phyloP scores from a whole-genome alignment of 2,329 filamentous ascomycete species.

The Pseudomassariella vexata region DNA sequence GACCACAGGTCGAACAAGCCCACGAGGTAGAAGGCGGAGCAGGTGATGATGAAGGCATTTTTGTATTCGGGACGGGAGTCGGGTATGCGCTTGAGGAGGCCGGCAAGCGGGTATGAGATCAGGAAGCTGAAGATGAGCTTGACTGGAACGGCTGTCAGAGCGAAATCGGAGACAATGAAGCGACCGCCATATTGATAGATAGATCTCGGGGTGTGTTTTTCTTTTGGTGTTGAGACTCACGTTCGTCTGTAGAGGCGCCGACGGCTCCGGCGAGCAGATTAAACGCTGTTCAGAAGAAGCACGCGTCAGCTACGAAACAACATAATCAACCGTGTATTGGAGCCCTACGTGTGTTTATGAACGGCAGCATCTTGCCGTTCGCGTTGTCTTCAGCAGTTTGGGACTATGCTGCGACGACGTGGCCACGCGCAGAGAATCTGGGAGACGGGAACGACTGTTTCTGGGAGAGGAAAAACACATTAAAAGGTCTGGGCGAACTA shows the following conservation, averaged over 20 bases:
- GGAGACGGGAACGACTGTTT: no score
- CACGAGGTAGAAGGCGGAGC: slow-evolving; percentile 84
- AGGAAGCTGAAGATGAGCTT: slow-evolving; percentile 91
- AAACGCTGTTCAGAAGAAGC: slow-evolving; percentile 21
- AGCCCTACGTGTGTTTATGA: slow-evolving; percentile 8
- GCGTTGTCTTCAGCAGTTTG: no score
- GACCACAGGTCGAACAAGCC: slow-evolving; percentile 90
- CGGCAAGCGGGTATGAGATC: slow-evolving; percentile 87
- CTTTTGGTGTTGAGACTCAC: slow-evolving; percentile 17
- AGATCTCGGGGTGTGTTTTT: no score
- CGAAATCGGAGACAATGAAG: no score
- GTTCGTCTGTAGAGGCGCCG: slow-evolving; percentile 32
- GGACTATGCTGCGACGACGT: no score
- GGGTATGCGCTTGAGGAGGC: slow-evolving; percentile 80
- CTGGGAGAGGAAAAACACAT: no score
- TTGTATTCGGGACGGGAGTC: slow-evolving; percentile 79
- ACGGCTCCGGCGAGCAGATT: slow-evolving; percentile 22
- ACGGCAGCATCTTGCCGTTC: slow-evolving; percentile 7
- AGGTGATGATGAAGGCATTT: slow-evolving; percentile 81
- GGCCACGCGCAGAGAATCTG: no score
- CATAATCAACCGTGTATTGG: not conserved
- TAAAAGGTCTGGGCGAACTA: no score
- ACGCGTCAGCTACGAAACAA: not conserved
- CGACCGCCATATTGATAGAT: no score
- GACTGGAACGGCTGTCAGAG: slow-evolving; percentile 46